Base-by-base conservation (phyloP, 371 early-diverging fungal species). In the Mortierella sp. region DNA sequence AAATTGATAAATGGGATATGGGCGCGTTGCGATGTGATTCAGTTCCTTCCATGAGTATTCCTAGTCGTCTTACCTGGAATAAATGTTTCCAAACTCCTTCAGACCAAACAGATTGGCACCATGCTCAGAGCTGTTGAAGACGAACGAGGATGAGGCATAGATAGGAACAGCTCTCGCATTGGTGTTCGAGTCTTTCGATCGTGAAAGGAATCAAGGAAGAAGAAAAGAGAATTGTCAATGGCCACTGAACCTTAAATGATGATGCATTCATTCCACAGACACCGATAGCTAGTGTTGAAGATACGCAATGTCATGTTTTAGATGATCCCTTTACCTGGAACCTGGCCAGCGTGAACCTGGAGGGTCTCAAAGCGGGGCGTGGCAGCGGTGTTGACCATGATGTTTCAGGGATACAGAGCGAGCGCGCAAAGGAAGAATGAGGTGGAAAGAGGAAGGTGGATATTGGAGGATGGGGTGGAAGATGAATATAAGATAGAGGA, bases 321-420 rank as follows among this genome's bases (percentile, higher is more conserved):
- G n/a, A n/a, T n/a, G n/a, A n/a, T 34, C 4, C 14, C 27, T 32
- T 57, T 72, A 72, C 73, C 87, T 6, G 86, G 86, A 4, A 64
- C 47, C 27, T 94, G 94, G 21, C 96, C 96, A 48, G 94, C 95
- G 70, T 96, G 97, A n/a, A 96, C 79, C 76, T 96, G 96, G 27
- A 95, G 88, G 15, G 96, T 96, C 61, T 96, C 95, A 73, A 95
- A 94, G 62, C 76, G 81, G 37, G 79, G 60, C 44, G 69, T 79
- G 27, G 76, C 56, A 26, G 80, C 46, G 34, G 70, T 19, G 49
- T 57, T 42, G 44, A 32, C 57, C 71, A 71, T 71, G 50, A 32
- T 63, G 44, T 50, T 27, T 19, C 12, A 43, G 24, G 14, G 42
- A 21, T 6, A 31, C n/a, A 48, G 31, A 53, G 11, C 47, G 34